Percentiles rank a stretch among this genome's conserved stretches.
phyloP scores from a whole-genome alignment of 2,329 filamentous ascomycete genomes.

The Penicillium fuscoglaucum region DNA sequence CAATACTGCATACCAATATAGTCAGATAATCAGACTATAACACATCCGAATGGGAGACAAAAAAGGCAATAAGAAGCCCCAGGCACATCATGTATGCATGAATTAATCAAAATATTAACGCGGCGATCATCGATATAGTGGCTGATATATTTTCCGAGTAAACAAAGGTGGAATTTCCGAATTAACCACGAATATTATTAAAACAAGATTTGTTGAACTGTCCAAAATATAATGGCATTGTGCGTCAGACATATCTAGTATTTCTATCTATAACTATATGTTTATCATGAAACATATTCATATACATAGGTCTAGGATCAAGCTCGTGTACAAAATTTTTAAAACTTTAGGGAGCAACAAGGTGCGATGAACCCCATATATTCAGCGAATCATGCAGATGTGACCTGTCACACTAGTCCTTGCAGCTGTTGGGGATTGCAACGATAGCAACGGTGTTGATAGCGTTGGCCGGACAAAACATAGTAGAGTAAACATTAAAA shows the following conservation, averaged over 20 bases:
- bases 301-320: neutral
- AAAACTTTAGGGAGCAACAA: neutral
- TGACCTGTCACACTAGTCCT: conserved; percentile 12
- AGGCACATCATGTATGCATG: neutral
- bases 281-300: neutral
- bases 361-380: neutral
- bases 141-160: conserved; percentile 10
- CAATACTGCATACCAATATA: neutral
- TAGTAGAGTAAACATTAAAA: conserved; percentile 10
- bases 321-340: neutral
- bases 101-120: neutral
- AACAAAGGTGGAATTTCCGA: neutral
- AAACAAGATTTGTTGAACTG: neutral
- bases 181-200: neutral
- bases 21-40: neutral
- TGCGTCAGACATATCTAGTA: neutral
- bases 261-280: neutral
- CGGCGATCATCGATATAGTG: conserved; percentile 4
- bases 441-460: conserved; percentile 13
- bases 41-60: neutral
- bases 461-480: conserved; percentile 21
- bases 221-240: conserved; percentile 6
- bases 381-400: conserved; percentile 8
- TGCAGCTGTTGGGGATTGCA: conserved; percentile 16
- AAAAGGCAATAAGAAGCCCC: neutral